Percentiles rank a stretch among this genome's conserved stretches.
These are phyloP conservation scores for Aspergillus eucalypticola DNA, from an alignment of 2,329 filamentous ascomycete species.

Conservation along the genomic window DNA sequence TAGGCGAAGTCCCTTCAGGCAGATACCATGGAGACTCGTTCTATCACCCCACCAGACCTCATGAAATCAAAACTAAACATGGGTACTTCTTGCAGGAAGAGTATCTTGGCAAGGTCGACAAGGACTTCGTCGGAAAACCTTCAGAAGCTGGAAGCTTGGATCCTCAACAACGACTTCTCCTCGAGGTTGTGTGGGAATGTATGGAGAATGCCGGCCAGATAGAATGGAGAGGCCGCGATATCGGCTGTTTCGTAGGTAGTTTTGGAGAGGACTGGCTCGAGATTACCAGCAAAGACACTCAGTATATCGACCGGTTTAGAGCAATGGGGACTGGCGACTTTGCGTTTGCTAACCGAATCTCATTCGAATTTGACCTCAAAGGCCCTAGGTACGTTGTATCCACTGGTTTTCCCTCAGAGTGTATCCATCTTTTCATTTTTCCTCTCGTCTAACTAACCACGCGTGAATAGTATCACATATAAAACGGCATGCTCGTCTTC, in stretches of 20 bases:
- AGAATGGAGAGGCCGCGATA: slow-evolving; percentile 32
- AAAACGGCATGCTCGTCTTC: slow-evolving; percentile 43
- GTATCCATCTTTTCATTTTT: slow-evolving; percentile 6
- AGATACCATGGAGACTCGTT: slow-evolving; percentile 29
- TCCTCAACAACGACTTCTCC: slow-evolving; percentile 32
- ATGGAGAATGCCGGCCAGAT: slow-evolving; percentile 34
- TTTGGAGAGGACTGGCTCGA: slow-evolving; percentile 32
- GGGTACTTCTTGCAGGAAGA: slow-evolving; percentile 37
- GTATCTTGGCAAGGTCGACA: slow-evolving; percentile 24
- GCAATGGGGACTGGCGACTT: slow-evolving; percentile 21
- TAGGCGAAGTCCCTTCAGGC: slow-evolving; percentile 24
- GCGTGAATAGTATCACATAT: slow-evolving; percentile 25
- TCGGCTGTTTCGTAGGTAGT: slow-evolving; percentile 29
- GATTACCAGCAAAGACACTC: slow-evolving; percentile 21
- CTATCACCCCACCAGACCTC: slow-evolving; percentile 18
- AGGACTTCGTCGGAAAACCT: slow-evolving; percentile 30
- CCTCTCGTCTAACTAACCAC: neutral
- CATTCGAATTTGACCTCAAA: slow-evolving; percentile 25
- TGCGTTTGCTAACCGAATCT: slow-evolving; percentile 27
- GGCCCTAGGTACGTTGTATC: slow-evolving; percentile 20
- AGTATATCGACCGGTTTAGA: slow-evolving; percentile 18
- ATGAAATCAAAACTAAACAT: slow-evolving; percentile 13
- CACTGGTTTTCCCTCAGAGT: neutral
- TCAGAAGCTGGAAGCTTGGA: slow-evolving; percentile 29
- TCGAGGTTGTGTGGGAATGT: slow-evolving; percentile 31